Evolutionary conservation across 1,284 basidiomycete species (phyloP).

Genomic region (Farysia itapuensis): DNA sequence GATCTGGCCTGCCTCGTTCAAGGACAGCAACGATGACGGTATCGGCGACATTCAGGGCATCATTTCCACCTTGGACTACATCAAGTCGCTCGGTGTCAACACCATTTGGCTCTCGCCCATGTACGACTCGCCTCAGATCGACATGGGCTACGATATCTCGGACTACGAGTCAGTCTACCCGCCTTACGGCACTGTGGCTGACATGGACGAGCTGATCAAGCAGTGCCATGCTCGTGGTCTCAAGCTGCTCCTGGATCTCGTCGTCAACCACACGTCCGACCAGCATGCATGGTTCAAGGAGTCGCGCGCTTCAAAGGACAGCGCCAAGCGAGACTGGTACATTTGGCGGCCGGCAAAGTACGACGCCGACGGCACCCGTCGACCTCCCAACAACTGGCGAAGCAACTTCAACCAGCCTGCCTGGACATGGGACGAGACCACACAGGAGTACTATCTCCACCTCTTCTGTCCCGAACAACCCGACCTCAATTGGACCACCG

Average conservation of each 20-base stretch:
- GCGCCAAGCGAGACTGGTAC: conserved; percentile 73
- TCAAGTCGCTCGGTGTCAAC: conserved; percentile 72
- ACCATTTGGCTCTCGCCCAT: conserved; percentile 76
- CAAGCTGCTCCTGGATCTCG: conserved; percentile 77
- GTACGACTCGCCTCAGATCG: conserved; percentile 70
- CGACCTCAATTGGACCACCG: conserved; percentile 77
- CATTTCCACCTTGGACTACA: conserved; percentile 69
- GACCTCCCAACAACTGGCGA: conserved; percentile 73
- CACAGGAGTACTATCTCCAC: conserved; percentile 75
- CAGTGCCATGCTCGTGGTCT: conserved; percentile 70
- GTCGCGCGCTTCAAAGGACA: conserved; percentile 67
- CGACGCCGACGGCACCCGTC: conserved; percentile 62
- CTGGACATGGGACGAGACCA: conserved; percentile 73
- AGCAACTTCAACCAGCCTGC: conserved; percentile 72
- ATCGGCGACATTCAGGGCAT: conserved; percentile 76
- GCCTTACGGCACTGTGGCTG: conserved; percentile 72
- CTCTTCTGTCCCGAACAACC: conserved; percentile 73
- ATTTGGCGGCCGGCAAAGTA: conserved; percentile 72
- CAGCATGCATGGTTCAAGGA: conserved; percentile 70
- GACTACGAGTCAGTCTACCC: conserved; percentile 75
- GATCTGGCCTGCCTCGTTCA: conserved; percentile 76
- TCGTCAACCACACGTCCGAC: conserved; percentile 78
- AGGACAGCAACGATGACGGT: conserved; percentile 74
- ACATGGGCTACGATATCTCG: conserved; percentile 67
- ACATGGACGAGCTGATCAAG: conserved; percentile 70